Base-by-base conservation (phyloP, 495 filamentous ascomycete genomes). In the Tetracladium marchalianum region DNA sequence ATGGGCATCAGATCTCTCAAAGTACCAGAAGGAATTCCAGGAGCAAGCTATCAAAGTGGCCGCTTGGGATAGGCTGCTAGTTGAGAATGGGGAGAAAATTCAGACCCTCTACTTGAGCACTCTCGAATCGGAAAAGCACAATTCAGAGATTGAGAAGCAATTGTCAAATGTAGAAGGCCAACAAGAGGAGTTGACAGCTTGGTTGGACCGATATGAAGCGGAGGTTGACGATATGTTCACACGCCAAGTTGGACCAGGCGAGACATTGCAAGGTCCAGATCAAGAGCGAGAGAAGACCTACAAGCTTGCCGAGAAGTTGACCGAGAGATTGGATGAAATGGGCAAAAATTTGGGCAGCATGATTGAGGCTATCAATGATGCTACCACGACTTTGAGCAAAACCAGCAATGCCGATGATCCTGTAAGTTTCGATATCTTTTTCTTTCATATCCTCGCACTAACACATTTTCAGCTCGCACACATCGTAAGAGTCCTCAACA, bases 281-380 rank as follows among this genome's bases (percentile, higher is more conserved):
- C 83, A 88, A 65, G 93, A 99, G 66, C 76, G 93, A 37, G 90
- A 97, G 72, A 73, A 83, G 62, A 96, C 90, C 63, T 95, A 94
- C 63, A 84, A 89, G 70, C 63, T 90, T 18, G 92, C 92, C 10
- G 90, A 96, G 71, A 87, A 84, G 63, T 72, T 97, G 37, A 85
- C 85, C 1, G 87, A 94, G 56, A 76, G 80, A 43, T 63, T 97
- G 56, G 86, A 88, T 35, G 85, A 88, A 45, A 93, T 95, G 84
- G 87, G 87, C 62, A 87, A 84, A 62, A 88, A 95, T 62, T 68
- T 97, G 41, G 75, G 74, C 35, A 85, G 82, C 65, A 96, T 99
- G 89, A 95, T 99, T 58, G 89, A 95, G 58, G 92, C 95, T 64
- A 92, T 97, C 58, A 99, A 99, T 58, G 77, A 78, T 46, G 87